Evolutionary conservation across 1,139 yeast species (phyloP).

Genomic region (Arxiozyma heterogenica): DNA sequence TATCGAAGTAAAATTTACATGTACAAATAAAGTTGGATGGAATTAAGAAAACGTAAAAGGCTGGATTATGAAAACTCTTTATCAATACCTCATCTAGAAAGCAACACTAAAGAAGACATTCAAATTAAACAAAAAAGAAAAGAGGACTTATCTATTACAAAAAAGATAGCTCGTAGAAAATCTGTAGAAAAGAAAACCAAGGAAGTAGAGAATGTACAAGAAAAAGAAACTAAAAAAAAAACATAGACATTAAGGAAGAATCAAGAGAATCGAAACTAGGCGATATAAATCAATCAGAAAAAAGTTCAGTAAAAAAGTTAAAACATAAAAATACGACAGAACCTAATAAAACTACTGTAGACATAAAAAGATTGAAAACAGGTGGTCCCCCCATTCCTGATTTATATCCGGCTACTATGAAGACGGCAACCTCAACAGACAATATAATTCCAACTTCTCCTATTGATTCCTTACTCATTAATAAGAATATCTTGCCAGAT

Average conservation of each 20-base stretch:
- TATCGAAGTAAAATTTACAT: no score
- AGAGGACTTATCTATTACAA: neutral
- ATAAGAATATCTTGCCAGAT: neutral
- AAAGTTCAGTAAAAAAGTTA: neutral
- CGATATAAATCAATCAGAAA: neutral
- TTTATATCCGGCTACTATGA: neutral
- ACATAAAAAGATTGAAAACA: neutral
- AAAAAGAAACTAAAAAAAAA: neutral
- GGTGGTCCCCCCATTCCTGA: neutral
- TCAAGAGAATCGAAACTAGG: neutral
- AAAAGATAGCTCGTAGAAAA: neutral
- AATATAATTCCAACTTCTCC: neutral
- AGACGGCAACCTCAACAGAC: neutral
- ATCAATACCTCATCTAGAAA: neutral
- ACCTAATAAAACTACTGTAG: neutral
- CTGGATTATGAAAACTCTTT: conserved; percentile 5
- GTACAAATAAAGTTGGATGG: neutral
- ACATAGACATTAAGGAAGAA: neutral
- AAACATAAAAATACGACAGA: neutral
- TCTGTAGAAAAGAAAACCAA: neutral
- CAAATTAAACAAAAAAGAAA: neutral
- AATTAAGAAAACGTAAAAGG: conserved; percentile 15
- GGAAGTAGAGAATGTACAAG: neutral
- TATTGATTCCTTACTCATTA: neutral
- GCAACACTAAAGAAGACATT: neutral